phyloP scores from a whole-genome alignment of 1,284 basidiomycete genomes.

The Rhodofomes roseus region DNA sequence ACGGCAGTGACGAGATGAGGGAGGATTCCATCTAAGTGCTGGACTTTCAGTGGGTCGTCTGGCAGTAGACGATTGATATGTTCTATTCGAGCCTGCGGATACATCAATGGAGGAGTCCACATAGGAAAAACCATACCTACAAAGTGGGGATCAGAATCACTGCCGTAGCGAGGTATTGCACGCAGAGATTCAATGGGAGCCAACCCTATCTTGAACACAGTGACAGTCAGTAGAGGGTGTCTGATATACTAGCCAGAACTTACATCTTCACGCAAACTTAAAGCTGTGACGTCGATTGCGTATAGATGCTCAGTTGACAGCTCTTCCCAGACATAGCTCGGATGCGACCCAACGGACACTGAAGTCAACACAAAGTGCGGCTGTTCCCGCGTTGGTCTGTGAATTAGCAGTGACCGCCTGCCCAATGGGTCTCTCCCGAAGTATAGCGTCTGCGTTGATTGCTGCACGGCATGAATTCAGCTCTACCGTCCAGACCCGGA shows the following conservation, averaged over 20 bases:
- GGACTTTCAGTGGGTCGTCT: slow-evolving; percentile 31
- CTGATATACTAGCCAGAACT: slow-evolving; percentile 2
- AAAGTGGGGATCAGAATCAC: background rate
- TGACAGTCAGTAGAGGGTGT: background rate
- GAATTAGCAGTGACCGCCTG: slow-evolving; percentile 81
- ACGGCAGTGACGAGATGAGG: slow-evolving; percentile 40
- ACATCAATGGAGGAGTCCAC: background rate
- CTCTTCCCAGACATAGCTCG: slow-evolving; percentile 53
- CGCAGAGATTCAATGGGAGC: slow-evolving; percentile 27
- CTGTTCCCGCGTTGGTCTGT: slow-evolving; percentile 43
- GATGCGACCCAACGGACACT: slow-evolving; percentile 50
- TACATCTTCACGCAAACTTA: slow-evolving; percentile 14
- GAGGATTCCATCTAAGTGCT: slow-evolving; percentile 35
- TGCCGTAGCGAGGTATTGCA: slow-evolving; percentile 11
- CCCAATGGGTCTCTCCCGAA: slow-evolving; percentile 88
- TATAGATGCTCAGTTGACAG: slow-evolving; percentile 58
- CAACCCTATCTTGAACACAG: slow-evolving; percentile 27
- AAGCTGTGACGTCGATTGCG: slow-evolving; percentile 40
- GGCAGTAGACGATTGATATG: slow-evolving; percentile 47
- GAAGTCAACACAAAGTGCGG: slow-evolving; percentile 65
- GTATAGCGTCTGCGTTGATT: slow-evolving; percentile 6
- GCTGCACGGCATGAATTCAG: background rate
- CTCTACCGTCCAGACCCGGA: background rate
- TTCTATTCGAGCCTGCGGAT: slow-evolving; percentile 38
- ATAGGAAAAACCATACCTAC: background rate